Evolutionary conservation across 208 protist species (phyloP).

Genomic region (Naegleria fowleri): DNA sequence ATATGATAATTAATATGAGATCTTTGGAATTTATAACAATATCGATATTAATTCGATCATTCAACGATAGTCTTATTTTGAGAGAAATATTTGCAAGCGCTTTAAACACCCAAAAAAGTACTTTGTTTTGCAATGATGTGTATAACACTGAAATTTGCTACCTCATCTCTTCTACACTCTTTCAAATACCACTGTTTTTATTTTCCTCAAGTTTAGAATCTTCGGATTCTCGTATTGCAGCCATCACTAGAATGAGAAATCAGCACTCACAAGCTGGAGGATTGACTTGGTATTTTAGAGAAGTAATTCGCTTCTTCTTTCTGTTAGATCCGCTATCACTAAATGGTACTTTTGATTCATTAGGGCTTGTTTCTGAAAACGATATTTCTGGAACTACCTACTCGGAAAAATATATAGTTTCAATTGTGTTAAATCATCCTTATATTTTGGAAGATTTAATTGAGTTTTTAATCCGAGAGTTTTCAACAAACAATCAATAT

Average conservation of each 20-base stretch:
- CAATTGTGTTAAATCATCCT: neutral
- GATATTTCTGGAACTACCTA: too few species aligned
- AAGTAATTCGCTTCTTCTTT: neutral
- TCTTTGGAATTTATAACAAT: too few species aligned
- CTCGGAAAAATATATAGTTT: neutral
- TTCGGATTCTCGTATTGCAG: neutral
- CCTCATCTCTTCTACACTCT: neutral
- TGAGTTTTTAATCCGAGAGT: neutral
- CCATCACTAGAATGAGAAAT: neutral
- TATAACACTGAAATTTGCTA: neutral
- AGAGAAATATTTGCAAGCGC: neutral
- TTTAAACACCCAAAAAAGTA: neutral
- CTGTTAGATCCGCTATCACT: neutral
- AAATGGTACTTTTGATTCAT: neutral
- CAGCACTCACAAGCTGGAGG: neutral
- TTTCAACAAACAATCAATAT: neutral
- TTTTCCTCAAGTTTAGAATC: neutral
- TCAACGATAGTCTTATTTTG: neutral
- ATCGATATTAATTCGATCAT: too few species aligned
- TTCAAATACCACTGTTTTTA: neutral
- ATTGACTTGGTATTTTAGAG: neutral
- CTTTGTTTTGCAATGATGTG: neutral
- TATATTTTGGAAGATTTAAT: neutral
- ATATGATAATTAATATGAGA: too few species aligned
- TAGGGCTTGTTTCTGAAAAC: neutral